Evolutionary conservation across 2,329 filamentous ascomycete genomes (phyloP).

Genomic region (Beauveria australis): DNA sequence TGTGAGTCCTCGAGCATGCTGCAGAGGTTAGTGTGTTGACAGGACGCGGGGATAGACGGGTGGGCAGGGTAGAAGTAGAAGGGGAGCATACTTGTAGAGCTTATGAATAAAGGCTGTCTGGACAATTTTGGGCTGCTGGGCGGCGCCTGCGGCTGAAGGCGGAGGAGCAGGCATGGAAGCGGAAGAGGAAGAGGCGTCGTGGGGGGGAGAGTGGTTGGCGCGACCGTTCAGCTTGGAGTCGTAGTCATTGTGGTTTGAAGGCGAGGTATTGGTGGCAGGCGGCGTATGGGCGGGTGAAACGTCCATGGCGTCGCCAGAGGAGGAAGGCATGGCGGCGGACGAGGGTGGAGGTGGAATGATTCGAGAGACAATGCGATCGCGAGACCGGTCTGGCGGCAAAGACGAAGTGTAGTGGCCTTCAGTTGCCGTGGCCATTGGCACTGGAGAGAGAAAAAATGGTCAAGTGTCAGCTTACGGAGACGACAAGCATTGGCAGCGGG

Average conservation of each 20-base stretch:
- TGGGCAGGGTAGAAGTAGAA: no score
- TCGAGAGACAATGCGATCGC: slow-evolving; percentile 41
- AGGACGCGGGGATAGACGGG: not conserved
- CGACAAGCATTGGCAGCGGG: slow-evolving; percentile 4
- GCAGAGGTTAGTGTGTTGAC: slow-evolving; percentile 19
- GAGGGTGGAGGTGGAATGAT: slow-evolving; percentile 47
- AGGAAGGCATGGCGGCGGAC: slow-evolving; percentile 51
- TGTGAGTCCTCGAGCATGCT: slow-evolving; percentile 94
- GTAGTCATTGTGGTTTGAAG: slow-evolving; percentile 35
- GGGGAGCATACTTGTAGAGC: slow-evolving; percentile 79
- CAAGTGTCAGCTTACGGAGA: slow-evolving; percentile 6
- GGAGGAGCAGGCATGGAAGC: slow-evolving; percentile 43
- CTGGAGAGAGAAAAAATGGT: slow-evolving; percentile 19
- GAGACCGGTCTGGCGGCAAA: slow-evolving; percentile 30
- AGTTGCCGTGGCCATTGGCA: slow-evolving; percentile 45
- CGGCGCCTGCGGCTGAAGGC: slow-evolving; percentile 58
- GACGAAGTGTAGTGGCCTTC: slow-evolving; percentile 39
- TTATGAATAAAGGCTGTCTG: slow-evolving; percentile 99
- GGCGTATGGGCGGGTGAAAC: slow-evolving; percentile 29
- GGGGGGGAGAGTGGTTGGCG: slow-evolving; percentile 28
- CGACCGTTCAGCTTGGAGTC: slow-evolving; percentile 29
- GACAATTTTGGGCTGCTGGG: slow-evolving; percentile 93
- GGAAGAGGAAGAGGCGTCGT: slow-evolving; percentile 29
- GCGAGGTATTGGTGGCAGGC: slow-evolving; percentile 39
- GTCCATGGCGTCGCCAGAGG: slow-evolving; percentile 54